A percentile compares a stretch with the other conserved stretches of the same genome.
Evolutionary conservation across 805 yeast species (phyloP).

Genomic region (Hemisphaericaspora nanyangensis): DNA sequence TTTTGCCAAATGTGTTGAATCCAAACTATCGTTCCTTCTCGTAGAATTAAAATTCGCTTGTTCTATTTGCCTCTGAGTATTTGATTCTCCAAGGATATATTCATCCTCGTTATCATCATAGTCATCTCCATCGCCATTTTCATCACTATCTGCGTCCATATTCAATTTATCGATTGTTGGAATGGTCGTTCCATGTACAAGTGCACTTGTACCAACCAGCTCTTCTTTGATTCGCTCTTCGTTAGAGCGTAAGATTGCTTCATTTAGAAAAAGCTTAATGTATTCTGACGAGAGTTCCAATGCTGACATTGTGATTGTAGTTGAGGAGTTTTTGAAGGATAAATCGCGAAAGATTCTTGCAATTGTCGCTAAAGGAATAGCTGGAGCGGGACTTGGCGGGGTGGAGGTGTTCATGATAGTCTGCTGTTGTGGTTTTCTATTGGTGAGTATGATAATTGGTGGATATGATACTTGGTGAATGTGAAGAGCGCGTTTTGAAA

Average conservation of each 20-base stretch:
- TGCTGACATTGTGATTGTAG: conserved; percentile 47
- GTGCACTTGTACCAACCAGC: conserved; percentile 32
- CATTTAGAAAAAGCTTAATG: conserved; percentile 51
- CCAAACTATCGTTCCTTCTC: conserved; percentile 34
- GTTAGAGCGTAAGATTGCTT: conserved; percentile 56
- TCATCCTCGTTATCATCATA: conserved; percentile 14
- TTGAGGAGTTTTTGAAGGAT: conserved; percentile 43
- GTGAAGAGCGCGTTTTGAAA: no score
- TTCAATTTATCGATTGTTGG: conserved; percentile 14
- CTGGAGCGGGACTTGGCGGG: neutral
- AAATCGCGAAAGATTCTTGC: conserved; percentile 51
- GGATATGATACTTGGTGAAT: no score
- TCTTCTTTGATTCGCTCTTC: conserved; percentile 42
- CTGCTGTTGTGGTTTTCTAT: neutral
- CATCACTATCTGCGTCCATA: conserved; percentile 13
- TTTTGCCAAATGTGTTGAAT: conserved; percentile 51
- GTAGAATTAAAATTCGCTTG: conserved; percentile 10
- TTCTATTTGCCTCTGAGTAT: conserved; percentile 17
- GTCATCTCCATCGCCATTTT: conserved; percentile 8
- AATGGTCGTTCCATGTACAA: conserved; percentile 1
- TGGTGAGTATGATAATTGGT: conserved; percentile 1
- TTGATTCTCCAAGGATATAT: conserved; percentile 15
- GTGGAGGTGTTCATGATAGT: no score
- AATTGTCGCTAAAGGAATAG: conserved; percentile 28
- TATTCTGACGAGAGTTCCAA: conserved; percentile 52